A percentile compares a stretch with the other conserved stretches of the same genome.
Evolutionary conservation across 2,329 filamentous ascomycete genomes (phyloP).

Genomic region (Chaetomium strumarium): DNA sequence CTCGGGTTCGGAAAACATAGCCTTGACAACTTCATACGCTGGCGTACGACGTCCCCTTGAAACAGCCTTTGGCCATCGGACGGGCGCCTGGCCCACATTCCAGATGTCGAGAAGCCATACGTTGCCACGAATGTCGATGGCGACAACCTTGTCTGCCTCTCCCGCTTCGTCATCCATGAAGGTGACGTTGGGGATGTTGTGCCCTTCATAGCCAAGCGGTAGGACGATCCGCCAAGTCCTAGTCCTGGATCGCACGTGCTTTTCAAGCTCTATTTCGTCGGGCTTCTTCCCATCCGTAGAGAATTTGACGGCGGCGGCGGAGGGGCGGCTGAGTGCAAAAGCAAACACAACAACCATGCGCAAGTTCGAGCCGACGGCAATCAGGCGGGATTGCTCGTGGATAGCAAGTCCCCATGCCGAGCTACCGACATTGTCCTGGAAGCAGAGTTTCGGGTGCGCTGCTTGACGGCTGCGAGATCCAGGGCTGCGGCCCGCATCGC

Average conservation of each 20-base stretch:
- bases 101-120: slow-evolving; percentile 50
- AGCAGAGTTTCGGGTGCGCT: slow-evolving; percentile 45
- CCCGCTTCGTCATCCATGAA: slow-evolving; percentile 44
- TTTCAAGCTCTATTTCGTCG: slow-evolving; percentile 26
- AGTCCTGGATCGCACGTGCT: slow-evolving; percentile 36
- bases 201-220: slow-evolving; percentile 32
- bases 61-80: slow-evolving; percentile 25
- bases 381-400: slow-evolving; percentile 72
- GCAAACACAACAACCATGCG: slow-evolving; percentile 49
- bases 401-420: slow-evolving; percentile 89
- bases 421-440: slow-evolving; percentile 66
- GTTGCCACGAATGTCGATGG: slow-evolving; percentile 44
- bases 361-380: slow-evolving; percentile 79
- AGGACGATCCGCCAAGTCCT: slow-evolving; percentile 48
- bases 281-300: slow-evolving; percentile 17
- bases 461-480: background rate
- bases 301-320: slow-evolving; percentile 14
- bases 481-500: background rate
- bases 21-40: background rate
- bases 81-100: slow-evolving; percentile 30
- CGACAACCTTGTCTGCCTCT: slow-evolving; percentile 44
- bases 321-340: slow-evolving; percentile 32
- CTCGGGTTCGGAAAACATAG: background rate
- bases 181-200: slow-evolving; percentile 49
- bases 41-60: background rate